Evolutionary conservation across 176 grass and related monocot species (phyloP).

Genomic region (Dendrocalamus sinicus): DNA sequence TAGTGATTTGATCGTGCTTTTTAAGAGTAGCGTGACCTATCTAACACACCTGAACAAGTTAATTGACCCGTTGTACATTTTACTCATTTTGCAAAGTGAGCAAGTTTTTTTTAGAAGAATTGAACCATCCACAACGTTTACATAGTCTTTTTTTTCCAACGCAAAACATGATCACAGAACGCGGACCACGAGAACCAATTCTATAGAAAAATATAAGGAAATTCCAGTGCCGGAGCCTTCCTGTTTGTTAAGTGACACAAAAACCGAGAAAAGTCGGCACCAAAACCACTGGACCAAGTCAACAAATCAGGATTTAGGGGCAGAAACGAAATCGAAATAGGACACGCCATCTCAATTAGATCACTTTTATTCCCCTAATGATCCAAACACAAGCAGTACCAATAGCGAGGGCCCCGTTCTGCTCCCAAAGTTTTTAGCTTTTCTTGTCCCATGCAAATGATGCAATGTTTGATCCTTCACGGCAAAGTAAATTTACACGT

Average conservation of each 20-base stretch:
- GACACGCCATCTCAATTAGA: constrained; percentile 17
- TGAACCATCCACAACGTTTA: background rate
- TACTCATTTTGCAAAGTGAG: background rate
- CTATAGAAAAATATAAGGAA: background rate
- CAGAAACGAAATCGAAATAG: constrained; percentile 39
- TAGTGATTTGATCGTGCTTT: background rate
- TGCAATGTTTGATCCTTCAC: constrained; percentile 43
- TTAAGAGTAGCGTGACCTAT: no score
- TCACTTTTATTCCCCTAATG: constrained; percentile 4
- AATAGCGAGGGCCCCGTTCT: background rate
- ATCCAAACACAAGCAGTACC: constrained; percentile 5
- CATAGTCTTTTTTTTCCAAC: background rate
- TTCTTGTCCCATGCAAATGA: constrained; percentile 10
- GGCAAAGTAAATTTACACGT: constrained; percentile 28
- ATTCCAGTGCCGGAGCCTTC: background rate
- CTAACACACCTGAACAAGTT: background rate
- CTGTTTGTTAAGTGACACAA: constrained; percentile 41
- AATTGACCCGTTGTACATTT: background rate
- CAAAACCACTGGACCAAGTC: background rate
- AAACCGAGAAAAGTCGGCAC: constrained; percentile 35
- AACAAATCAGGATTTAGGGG: constrained; percentile 11
- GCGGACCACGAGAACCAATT: background rate
- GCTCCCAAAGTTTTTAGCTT: background rate
- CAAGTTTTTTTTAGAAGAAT: background rate
- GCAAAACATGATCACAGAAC: background rate